Evolutionary conservation across 225 moss, liverwort and hornwort species (phyloP), one percentile per base, ranked within the genome.

Genomic region (Antitrichia curtipendula): DNA sequence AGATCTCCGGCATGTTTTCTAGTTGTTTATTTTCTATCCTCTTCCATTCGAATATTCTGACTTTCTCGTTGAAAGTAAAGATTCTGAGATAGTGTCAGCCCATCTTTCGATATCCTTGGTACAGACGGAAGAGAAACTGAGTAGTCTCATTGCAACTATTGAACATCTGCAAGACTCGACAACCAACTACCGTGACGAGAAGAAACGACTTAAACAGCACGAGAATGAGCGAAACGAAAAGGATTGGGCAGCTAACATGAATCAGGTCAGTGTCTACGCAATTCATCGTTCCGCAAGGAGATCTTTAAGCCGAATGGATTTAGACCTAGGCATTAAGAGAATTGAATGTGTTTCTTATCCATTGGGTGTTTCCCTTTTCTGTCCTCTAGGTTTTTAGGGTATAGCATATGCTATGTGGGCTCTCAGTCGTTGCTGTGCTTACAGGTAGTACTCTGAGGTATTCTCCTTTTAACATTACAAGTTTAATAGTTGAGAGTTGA

Each of bases 161-260:
- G 81, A 81, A 47, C 62, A 62, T 81, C 47, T 81, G 61, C 62
- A 81, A 81, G 81, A 62, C 23, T 47, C 47, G 22, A 47, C 62
- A 81, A 81, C 47, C 32, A 34, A 62, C 32, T 40, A 81, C 47
- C 22, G 4, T 45, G 47, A 81, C 62, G 81, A 81, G 23, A 81
- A 63, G 62, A 81, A 81, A 47, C 43, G 47, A 62, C 34, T 47
- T 45, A 62, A 81, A 63, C 23, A 81, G 57, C 90, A 93, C 71
- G 85, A 68, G 78, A 91, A 70, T 57, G 78, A 90, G 78, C 87
- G 82, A 61, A 91, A 86, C 52, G 91, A 93, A 85, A 89, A 88
- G 45, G 62, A 47, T 24, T 81, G 81, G 81, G 8, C 23, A 34
- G 15, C 61, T 62, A 47, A 63, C 62, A 81, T 81, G 45, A 81